phyloP scores from a whole-genome alignment of 306 rosid genomes.

The Quercus rubra region DNA sequence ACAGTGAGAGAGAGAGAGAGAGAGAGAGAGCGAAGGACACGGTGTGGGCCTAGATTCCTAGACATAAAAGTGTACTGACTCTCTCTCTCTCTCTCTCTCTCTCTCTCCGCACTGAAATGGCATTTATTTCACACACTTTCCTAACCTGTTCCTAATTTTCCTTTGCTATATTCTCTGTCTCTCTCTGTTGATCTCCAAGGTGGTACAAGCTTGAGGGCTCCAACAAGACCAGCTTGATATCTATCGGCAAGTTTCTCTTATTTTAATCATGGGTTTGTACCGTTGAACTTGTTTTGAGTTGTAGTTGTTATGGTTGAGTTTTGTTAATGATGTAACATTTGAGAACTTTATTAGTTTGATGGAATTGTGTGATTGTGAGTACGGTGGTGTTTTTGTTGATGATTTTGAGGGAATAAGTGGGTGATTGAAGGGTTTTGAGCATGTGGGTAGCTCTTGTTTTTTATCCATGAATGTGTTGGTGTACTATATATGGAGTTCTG shows the following conservation, averaged over 20 bases:
- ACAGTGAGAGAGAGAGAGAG: not conserved
- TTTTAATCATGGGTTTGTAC: not conserved
- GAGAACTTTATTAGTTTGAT: conserved; percentile 5
- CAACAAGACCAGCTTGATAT: not conserved
- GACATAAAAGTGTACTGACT: not conserved
- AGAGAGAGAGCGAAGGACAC: not conserved
- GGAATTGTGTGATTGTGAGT: conserved; percentile 10
- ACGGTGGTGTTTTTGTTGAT: not conserved
- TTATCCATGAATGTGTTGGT: conserved; percentile 38
- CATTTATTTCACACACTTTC: conserved; percentile 42
- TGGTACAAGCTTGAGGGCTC: not conserved
- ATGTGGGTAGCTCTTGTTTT: conserved; percentile 35
- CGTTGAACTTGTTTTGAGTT: conserved; percentile 1
- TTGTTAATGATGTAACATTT: conserved; percentile 9
- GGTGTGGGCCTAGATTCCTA: conserved; percentile 17
- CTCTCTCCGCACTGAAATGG: conserved; percentile 28
- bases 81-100: conserved; percentile 6
- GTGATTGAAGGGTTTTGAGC: conserved; percentile 25
- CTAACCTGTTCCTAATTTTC: conserved; percentile 53
- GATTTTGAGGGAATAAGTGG: conserved; percentile 5
- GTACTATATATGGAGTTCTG: conserved; percentile 28
- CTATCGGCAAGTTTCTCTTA: not conserved
- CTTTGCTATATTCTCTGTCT: conserved; percentile 17
- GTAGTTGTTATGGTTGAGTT: conserved; percentile 5
- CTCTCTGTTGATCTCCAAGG: conserved; percentile 11